Conservation (phyloP, 2,329 filamentous ascomycete species). For the Hymenotorrendiella dingleyae region DNA sequence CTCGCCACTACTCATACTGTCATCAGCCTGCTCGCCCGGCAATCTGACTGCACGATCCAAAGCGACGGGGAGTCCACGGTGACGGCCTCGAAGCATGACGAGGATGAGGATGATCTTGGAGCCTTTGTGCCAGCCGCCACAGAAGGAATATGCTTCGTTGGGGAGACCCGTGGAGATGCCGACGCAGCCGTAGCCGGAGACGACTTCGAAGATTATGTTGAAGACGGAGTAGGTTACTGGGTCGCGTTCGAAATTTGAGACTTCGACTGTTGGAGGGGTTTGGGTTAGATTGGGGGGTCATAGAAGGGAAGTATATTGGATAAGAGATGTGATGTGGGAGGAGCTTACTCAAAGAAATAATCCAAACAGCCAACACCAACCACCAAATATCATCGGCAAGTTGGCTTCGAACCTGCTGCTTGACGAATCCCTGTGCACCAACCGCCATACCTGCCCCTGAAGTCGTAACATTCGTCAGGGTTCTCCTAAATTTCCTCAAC, state of each 20-base stretch:
- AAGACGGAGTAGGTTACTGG: slow-evolving; percentile 51
- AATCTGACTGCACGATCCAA: slow-evolving; percentile 47
- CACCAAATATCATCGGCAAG: slow-evolving; percentile 63
- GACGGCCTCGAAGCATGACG: slow-evolving; percentile 51
- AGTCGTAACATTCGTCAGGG: slow-evolving; percentile 5
- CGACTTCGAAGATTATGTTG: slow-evolving; percentile 54
- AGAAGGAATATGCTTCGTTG: slow-evolving; percentile 47
- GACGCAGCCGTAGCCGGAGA: slow-evolving; percentile 55
- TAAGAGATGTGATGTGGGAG: too few relatives aligned
- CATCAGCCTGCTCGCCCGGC: slow-evolving; percentile 29
- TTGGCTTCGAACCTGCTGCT: slow-evolving; percentile 53
- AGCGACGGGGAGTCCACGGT: slow-evolving; percentile 50
- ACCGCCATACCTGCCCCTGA: background rate
- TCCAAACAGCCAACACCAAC: slow-evolving; percentile 54
- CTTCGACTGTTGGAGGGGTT: slow-evolving; percentile 59
- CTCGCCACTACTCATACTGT: too few relatives aligned
- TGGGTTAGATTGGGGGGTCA: too few relatives aligned
- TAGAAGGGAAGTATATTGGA: too few relatives aligned
- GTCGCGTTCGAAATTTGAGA: slow-evolving; percentile 44
- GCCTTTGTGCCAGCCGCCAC: slow-evolving; percentile 45
- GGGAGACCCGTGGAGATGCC: slow-evolving; percentile 53
- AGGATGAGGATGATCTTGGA: slow-evolving; percentile 54
- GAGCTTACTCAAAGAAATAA: too few relatives aligned
- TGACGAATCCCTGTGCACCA: slow-evolving; percentile 19
- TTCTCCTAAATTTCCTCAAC: slow-evolving; percentile 9